Percentiles rank a stretch among this genome's conserved stretches.
Conservation (phyloP, 2,329 filamentous ascomycete genomes). For the Aureobasidium sp. region DNA sequence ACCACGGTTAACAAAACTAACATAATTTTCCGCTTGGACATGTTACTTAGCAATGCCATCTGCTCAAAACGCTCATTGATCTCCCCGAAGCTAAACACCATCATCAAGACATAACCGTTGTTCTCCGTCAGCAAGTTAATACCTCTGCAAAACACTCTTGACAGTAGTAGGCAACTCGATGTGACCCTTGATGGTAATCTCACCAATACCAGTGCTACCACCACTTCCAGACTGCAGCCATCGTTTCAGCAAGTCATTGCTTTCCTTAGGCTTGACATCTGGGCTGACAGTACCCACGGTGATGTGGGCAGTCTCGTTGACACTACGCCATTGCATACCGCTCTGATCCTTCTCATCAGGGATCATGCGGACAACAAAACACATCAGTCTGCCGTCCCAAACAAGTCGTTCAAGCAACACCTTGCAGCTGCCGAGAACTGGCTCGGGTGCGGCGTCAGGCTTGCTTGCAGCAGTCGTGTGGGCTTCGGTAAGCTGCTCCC, state of each 20-base stretch:
- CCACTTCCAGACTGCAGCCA: constrained; percentile 62
- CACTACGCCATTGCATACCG: constrained; percentile 49
- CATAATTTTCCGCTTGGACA: background rate
- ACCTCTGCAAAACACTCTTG: constrained; percentile 39
- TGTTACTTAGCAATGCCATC: background rate
- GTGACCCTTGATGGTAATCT: constrained; percentile 48
- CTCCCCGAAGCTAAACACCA: background rate
- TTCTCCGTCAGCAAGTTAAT: background rate
- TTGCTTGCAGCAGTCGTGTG: constrained; percentile 36
- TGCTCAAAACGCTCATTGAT: background rate
- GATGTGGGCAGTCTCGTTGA: constrained; percentile 76
- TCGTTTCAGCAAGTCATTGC: constrained; percentile 70
- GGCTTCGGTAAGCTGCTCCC: constrained; percentile 63
- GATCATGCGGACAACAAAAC: constrained; percentile 70
- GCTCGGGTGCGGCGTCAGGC: constrained; percentile 35
- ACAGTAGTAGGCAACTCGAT: constrained; percentile 51
- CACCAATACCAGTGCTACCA: constrained; percentile 47
- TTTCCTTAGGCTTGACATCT: constrained; percentile 84
- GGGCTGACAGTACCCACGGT: constrained; percentile 75
- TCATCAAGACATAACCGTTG: background rate
- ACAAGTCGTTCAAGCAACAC: constrained; percentile 62
- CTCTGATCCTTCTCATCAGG: constrained; percentile 41
- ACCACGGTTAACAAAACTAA: background rate
- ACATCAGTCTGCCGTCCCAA: constrained; percentile 84
- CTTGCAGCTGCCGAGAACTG: constrained; percentile 57